Evolutionary conservation across 1,284 basidiomycete genomes (phyloP), one percentile per base, ranked within the genome.

Genomic region (Cutaneotrichosporon daszewskae): DNA sequence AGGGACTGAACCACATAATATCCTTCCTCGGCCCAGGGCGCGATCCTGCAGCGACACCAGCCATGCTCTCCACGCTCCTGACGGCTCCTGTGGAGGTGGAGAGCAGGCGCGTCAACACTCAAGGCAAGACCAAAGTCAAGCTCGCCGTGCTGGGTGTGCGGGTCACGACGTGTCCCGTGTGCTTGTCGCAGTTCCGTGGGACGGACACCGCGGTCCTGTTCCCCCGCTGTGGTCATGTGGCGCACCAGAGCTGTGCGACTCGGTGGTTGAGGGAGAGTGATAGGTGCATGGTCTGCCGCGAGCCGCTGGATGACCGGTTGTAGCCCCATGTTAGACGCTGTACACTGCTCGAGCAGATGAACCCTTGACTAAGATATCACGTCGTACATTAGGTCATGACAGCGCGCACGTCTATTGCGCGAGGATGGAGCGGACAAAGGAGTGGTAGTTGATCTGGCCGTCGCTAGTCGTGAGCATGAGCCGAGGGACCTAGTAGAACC

Each of bases 391-490:
- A 33, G 26, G 33, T 42, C 40, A 36, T 42, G 26, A 29, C 33
- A 35, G 26, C 32, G 17, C 16, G 17, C 33, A 40, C 31, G 17
- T 23, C 25, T 68, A 88, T 76, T 88, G 85, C 64, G 82, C 84
- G 41, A 94, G 80, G 60, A 94, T 91, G 32, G 87, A 88, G 66
- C 87, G 82, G 32, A 94, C 89, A 63, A 94, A 94, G 17, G 87
- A 89, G 71, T 94, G 90, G 71, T 97, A 97, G 75, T 97, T 94
- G 66, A 97, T 84, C 65, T 92, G 95, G 22, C 92, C 94, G 66
- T 96, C 92, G 34, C 91, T 95, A 62, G 8, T 38, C 28, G 18
- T 33, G 32, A 45, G 43, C 28, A 12, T n/a, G 13, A 18, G 23
- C 18, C 23, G 5, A 10, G 27, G 26, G 26, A 27, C 26, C 14